Evolutionary conservation across 371 early-diverging fungal species (phyloP).

Genomic region (Syncephalastrum contaminatum): DNA sequence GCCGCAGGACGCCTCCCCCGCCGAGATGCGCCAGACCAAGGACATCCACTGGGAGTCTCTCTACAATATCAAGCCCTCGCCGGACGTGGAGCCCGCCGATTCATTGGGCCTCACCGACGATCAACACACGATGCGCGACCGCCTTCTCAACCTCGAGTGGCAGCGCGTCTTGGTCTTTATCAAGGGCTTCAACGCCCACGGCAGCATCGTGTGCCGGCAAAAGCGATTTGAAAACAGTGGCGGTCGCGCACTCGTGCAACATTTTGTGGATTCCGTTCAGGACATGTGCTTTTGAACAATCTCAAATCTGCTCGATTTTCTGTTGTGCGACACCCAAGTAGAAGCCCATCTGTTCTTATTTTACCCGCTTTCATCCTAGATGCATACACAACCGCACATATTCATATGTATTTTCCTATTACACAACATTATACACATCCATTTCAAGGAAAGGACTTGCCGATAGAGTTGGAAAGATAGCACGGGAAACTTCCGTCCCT

Average conservation of each 20-base stretch:
- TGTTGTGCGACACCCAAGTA: too few species aligned
- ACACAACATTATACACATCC: too few species aligned
- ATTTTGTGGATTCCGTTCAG: constrained; percentile 21
- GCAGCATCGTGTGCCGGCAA: constrained; percentile 48
- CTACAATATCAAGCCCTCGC: constrained; percentile 5
- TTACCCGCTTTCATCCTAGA: too few species aligned
- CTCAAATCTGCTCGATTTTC: too few species aligned
- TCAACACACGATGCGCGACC: constrained; percentile 12
- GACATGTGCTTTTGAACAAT: too few species aligned
- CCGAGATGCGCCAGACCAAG: background rate
- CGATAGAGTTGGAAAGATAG: too few species aligned
- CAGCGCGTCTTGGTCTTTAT: constrained; percentile 46
- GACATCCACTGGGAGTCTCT: background rate
- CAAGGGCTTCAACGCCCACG: constrained; percentile 54
- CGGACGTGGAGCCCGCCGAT: background rate
- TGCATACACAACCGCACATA: too few species aligned
- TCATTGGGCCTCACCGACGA: background rate
- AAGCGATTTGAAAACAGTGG: constrained; percentile 11
- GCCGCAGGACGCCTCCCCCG: constrained; percentile 3
- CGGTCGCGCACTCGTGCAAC: constrained; percentile 17
- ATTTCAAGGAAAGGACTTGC: too few species aligned
- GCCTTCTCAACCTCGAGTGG: constrained; percentile 51
- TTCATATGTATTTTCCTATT: too few species aligned
- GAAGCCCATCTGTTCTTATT: too few species aligned
- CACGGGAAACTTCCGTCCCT: too few species aligned